Evolutionary conservation across 2,329 filamentous ascomycete species (phyloP).

Genomic region (Microascus cirrosus): DNA sequence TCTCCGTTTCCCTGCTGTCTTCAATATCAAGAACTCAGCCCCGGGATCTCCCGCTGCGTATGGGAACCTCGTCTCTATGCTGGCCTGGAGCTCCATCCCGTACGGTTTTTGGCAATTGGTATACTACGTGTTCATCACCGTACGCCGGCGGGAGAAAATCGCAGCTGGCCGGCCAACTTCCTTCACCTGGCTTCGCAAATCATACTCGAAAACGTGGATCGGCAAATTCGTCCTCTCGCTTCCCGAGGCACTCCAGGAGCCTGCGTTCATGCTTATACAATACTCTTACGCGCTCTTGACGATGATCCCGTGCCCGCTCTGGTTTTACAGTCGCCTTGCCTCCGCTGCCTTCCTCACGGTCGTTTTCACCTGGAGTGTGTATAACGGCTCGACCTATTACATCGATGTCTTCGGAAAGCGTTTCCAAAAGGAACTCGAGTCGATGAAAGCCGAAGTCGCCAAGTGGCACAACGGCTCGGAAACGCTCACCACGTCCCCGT

Average conservation of each 20-base stretch:
- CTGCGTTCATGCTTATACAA: slow-evolving; percentile 92
- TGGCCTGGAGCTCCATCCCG: slow-evolving; percentile 85
- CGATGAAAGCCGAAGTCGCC: slow-evolving; percentile 75
- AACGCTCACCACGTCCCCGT: slow-evolving; percentile 12
- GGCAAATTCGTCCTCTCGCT: slow-evolving; percentile 75
- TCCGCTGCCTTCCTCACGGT: slow-evolving; percentile 64
- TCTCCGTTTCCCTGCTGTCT: slow-evolving; percentile 72
- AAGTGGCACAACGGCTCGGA: slow-evolving; percentile 68
- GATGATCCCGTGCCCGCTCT: slow-evolving; percentile 88
- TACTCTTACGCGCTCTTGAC: slow-evolving; percentile 84
- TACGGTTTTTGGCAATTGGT: slow-evolving; percentile 86
- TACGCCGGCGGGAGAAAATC: slow-evolving; percentile 90
- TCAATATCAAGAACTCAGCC: slow-evolving; percentile 59
- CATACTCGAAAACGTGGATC: slow-evolving; percentile 82
- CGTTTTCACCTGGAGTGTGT: slow-evolving; percentile 91
- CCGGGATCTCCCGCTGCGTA: slow-evolving; percentile 73
- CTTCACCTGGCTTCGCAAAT: slow-evolving; percentile 91
- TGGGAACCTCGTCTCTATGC: slow-evolving; percentile 67
- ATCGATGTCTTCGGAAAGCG: slow-evolving; percentile 96
- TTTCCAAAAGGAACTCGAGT: slow-evolving; percentile 92
- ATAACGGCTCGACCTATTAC: slow-evolving; percentile 95
- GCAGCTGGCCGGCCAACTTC: slow-evolving; percentile 90
- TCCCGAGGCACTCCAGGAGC: slow-evolving; percentile 66
- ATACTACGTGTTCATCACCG: slow-evolving; percentile 93
- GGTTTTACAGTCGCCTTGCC: slow-evolving; percentile 83